phyloP scores from a whole-genome alignment of 2,329 filamentous ascomycete genomes.

The Dryadomyces sulphureus region DNA sequence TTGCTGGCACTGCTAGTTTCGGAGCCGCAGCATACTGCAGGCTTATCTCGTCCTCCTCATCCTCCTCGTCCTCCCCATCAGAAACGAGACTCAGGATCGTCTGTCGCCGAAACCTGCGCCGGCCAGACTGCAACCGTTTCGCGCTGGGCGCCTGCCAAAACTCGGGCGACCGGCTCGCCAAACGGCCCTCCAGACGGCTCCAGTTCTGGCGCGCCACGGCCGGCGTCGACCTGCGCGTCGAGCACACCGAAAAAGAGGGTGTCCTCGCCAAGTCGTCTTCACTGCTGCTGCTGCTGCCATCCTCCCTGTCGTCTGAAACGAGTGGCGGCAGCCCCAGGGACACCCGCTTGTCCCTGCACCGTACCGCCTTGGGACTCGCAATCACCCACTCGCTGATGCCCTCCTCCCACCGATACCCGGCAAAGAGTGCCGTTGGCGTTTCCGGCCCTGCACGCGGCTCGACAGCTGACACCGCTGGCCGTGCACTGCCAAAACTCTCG shows the following conservation, averaged over 20 bases:
- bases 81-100: constrained; percentile 7
- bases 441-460: not conserved
- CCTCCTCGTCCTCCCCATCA: constrained; percentile 4
- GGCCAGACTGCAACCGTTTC: too few relatives aligned
- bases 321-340: too few relatives aligned
- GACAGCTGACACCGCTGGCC: not conserved
- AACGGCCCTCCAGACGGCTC: not conserved
- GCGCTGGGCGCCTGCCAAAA: too few relatives aligned
- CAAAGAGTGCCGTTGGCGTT: constrained; percentile 6
- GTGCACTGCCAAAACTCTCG: constrained; percentile 22
- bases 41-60: not conserved
- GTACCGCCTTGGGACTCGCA: constrained; percentile 6
- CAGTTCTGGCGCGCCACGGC: not conserved
- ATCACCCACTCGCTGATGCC: constrained; percentile 24
- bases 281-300: not conserved
- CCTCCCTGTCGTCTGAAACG: not conserved
- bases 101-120: too few relatives aligned
- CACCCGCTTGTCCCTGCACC: not conserved
- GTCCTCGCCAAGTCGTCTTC: not conserved
- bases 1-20: too few relatives aligned
- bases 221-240: too few relatives aligned
- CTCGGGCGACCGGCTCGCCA: too few relatives aligned
- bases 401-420: constrained; percentile 21
- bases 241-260: too few relatives aligned
- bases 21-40: not conserved